Evolutionary conservation across 495 filamentous ascomycete species (phyloP).

Genomic region (Daldinia vernicosa): DNA sequence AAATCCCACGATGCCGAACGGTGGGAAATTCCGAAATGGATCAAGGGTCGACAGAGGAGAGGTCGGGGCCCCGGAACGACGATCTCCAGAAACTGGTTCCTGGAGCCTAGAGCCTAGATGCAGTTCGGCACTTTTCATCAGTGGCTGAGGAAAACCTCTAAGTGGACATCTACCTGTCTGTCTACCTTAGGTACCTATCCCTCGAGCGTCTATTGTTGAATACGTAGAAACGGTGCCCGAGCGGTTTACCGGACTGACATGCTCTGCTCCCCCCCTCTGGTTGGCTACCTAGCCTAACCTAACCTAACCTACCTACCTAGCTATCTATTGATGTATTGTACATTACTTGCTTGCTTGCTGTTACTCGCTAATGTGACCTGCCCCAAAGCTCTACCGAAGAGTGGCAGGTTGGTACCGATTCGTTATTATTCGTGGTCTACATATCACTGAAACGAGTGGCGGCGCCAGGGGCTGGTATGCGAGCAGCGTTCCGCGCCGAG

Average conservation of each 20-base stretch:
- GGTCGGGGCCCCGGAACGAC: conserved; percentile 41
- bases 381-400: conserved; percentile 21
- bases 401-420: conserved; percentile 8
- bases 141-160: conserved; percentile 13
- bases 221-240: conserved; percentile 5
- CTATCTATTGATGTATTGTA: conserved; percentile 1
- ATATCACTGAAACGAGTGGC: conserved; percentile 41
- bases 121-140: conserved; percentile 43
- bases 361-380: conserved; percentile 11
- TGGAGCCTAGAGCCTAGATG: conserved; percentile 39
- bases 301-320: neutral
- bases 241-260: conserved; percentile 27
- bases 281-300: neutral
- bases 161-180: conserved; percentile 5
- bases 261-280: conserved; percentile 12
- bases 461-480: conserved; percentile 36
- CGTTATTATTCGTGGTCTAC: conserved; percentile 21
- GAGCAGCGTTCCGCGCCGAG: conserved; percentile 41
- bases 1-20: conserved; percentile 32
- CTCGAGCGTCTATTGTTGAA: neutral
- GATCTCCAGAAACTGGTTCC: conserved; percentile 45
- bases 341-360: neutral
- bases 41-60: conserved; percentile 30
- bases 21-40: conserved; percentile 29
- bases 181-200: neutral